Evolutionary conservation across 176 grass and related monocot species (phyloP).

Genomic region (Bothriochloa decipiens): DNA sequence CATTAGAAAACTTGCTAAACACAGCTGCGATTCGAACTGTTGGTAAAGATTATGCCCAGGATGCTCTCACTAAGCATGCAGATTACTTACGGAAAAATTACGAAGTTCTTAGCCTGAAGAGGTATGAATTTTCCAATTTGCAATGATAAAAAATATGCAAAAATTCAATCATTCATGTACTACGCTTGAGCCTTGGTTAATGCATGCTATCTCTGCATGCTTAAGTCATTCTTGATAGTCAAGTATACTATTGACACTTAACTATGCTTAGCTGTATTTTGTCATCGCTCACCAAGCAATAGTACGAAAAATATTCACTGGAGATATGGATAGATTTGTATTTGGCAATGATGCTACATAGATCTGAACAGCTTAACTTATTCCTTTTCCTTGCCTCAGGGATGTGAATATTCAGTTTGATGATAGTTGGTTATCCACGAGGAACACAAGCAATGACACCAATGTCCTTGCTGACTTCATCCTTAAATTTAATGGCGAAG

Average conservation of each 20-base stretch:
- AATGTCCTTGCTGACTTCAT: conserved; percentile 68
- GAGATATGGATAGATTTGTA: neutral
- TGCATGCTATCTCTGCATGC: neutral
- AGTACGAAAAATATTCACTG: neutral
- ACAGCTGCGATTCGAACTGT: conserved; percentile 74
- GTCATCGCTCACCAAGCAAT: neutral
- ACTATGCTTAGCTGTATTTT: conserved; percentile 1
- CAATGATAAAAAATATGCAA: neutral
- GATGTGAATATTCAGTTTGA: conserved; percentile 76
- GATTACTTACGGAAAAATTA: conserved; percentile 91
- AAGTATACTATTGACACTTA: neutral
- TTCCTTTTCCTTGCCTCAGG: conserved; percentile 40
- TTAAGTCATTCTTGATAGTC: neutral
- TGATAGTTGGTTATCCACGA: conserved; percentile 68
- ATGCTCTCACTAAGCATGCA: conserved; percentile 77
- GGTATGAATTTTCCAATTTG: conserved; percentile 40
- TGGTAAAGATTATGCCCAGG: conserved; percentile 89
- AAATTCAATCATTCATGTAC: neutral
- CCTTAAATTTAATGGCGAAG: conserved; percentile 50
- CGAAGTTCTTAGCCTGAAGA: conserved; percentile 80
- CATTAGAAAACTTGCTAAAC: conserved; percentile 82
- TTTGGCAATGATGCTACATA: neutral
- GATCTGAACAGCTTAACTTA: neutral
- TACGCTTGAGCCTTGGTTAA: neutral
- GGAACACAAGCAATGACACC: conserved; percentile 73